These are phyloP conservation scores for Marchantia paleacea DNA, from an alignment of 225 moss, liverwort and hornwort genomes.

Conservation along the genomic window DNA sequence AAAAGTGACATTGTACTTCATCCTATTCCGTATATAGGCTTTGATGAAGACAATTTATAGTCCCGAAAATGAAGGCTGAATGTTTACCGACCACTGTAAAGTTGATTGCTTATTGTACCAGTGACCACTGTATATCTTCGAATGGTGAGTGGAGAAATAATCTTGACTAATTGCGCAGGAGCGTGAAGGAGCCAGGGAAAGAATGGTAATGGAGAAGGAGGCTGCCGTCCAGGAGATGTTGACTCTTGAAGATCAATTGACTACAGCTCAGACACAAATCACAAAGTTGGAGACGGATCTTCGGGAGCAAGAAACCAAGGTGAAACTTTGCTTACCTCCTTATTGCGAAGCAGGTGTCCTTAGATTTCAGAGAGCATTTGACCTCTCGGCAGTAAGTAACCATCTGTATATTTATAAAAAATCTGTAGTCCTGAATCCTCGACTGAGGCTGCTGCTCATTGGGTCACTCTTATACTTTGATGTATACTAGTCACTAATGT, in stretches of 20 bases:
- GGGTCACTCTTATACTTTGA: neutral
- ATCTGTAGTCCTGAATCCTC: no score
- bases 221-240: slow-evolving; percentile 77
- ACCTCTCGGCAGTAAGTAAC: no score
- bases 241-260: slow-evolving; percentile 60
- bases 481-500: neutral
- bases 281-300: slow-evolving; percentile 60
- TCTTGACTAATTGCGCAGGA: slow-evolving; percentile 36
- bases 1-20: no score
- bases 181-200: slow-evolving; percentile 83
- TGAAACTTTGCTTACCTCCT: slow-evolving; percentile 5
- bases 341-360: neutral
- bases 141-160: neutral
- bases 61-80: no score
- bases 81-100: neutral
- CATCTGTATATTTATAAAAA: no score
- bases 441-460: neutral
- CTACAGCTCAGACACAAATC: slow-evolving; percentile 55
- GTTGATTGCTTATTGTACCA: no score
- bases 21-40: no score
- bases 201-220: slow-evolving; percentile 85
- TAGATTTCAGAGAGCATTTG: no score
- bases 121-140: neutral
- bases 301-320: slow-evolving; percentile 44
- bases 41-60: no score